Base-by-base conservation (phyloP, 1,139 yeast species). In the Suhomyces wounanorum region DNA sequence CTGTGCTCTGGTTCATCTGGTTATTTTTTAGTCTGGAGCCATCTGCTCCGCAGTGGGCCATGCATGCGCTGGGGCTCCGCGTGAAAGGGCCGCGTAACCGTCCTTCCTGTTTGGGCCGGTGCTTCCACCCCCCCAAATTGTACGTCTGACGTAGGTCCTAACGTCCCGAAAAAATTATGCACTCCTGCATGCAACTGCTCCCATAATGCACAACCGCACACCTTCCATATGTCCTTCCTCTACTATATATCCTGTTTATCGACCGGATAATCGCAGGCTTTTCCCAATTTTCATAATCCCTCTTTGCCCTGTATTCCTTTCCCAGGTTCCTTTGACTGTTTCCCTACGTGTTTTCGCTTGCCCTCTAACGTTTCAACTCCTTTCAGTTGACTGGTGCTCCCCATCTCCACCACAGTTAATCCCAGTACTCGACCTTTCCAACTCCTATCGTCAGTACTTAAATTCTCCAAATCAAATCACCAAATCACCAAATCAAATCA, bases 101-200 rank as follows among this genome's bases (percentile, higher is more conserved):
- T 5, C 18, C 14, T 16, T 33, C 25, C 48, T 31, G 9, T 35
- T 16, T 31, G 16, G 26, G 38, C 37, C 36, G 18, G 28, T n/a
- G n/a, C 23, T 21, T 17, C 25, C 21, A 30, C 17, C 17, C 40
- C 47, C 47, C 43, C 31, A 30, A n/a, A 44, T 39, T 39, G 28
- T 39, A 13, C 26, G 30, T 40, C 41, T 16, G 26, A 31, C 43
- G 13, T 30, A 28, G 25, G 31, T 33, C 40, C 33, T 33, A 23
- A 23, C 35, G 40, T 40, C 23, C 48, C 48, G 44, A 45, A 45
- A 45, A 45, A 45, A 31, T 31, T 45, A 28, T 25, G 44, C 42
- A 21, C 36, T 21, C 40, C 36, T 18, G 44, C 44, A 45, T 33
- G 21, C 42, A 44, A 6, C 18, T 28, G 41, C n/a, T 21, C 6